phyloP scores from a whole-genome alignment of 2,329 filamentous ascomycete genomes.

The Tolypocladium tundrense region DNA sequence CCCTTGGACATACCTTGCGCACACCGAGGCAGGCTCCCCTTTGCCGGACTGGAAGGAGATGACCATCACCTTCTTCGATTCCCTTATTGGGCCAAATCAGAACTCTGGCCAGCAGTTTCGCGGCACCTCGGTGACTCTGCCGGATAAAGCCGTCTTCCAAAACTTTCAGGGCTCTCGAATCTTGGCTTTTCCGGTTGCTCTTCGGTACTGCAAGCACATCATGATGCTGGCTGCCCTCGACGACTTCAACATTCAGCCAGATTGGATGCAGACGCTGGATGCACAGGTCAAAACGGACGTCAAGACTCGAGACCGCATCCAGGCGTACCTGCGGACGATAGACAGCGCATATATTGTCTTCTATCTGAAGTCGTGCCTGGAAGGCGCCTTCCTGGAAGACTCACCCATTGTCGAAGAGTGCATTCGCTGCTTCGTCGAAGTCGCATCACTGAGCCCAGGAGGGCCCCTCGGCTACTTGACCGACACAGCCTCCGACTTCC shows the following conservation, averaged over 20 bases:
- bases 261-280: slow-evolving; percentile 78
- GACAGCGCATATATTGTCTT: slow-evolving; percentile 28
- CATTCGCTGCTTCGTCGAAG: slow-evolving; percentile 41
- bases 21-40: slow-evolving; percentile 28
- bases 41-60: slow-evolving; percentile 43
- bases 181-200: slow-evolving; percentile 54
- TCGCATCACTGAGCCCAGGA: slow-evolving; percentile 41
- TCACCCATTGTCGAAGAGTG: slow-evolving; percentile 34
- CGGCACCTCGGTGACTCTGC: not conserved
- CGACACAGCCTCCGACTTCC: slow-evolving; percentile 38
- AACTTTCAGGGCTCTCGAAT: slow-evolving; percentile 38
- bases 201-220: slow-evolving; percentile 54
- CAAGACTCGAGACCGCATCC: slow-evolving; percentile 49
- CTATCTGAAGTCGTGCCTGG: slow-evolving; percentile 45
- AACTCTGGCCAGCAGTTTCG: not conserved
- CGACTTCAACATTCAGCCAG: slow-evolving; percentile 54
- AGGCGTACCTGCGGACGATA: slow-evolving; percentile 35
- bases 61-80: slow-evolving; percentile 37
- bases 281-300: slow-evolving; percentile 61
- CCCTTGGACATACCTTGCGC: slow-evolving; percentile 41
- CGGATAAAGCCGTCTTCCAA: slow-evolving; percentile 19
- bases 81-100: slow-evolving; percentile 16
- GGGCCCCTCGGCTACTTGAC: slow-evolving; percentile 39
- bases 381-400: slow-evolving; percentile 40
- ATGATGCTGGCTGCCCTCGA: slow-evolving; percentile 39